Evolutionary conservation across 805 yeast genomes (phyloP).

Genomic region (Sugiyamaella marilandica): DNA sequence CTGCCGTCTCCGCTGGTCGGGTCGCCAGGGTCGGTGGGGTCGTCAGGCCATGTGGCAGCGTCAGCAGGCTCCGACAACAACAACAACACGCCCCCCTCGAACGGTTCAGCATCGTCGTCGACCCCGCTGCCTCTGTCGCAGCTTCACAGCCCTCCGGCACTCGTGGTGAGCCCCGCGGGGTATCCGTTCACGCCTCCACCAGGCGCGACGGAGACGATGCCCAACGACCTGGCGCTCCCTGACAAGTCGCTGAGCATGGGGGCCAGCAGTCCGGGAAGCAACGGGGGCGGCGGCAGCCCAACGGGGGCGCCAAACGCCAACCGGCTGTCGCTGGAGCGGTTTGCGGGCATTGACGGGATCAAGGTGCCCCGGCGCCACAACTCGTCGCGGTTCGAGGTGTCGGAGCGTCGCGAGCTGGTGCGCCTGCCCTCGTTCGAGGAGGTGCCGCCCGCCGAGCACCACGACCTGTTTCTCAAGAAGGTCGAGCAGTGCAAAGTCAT

Average conservation of each 20-base stretch:
- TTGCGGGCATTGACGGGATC: conserved; percentile 77
- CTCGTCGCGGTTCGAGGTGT: conserved; percentile 85
- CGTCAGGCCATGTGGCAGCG: too few relatives aligned
- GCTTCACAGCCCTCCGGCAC: conserved; percentile 10
- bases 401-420: conserved; percentile 56
- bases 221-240: conserved; percentile 29
- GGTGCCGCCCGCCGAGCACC: conserved; percentile 75
- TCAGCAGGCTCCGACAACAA: too few relatives aligned
- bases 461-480: conserved; percentile 75
- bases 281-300: conserved; percentile 12
- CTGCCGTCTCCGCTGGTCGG: background rate
- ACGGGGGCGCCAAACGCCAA: conserved; percentile 31
- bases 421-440: conserved; percentile 85
- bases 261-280: too few relatives aligned
- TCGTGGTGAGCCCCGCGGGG: conserved; percentile 17
- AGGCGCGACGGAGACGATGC: conserved; percentile 35
- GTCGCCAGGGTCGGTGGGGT: too few relatives aligned
- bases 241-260: too few relatives aligned
- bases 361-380: conserved; percentile 87
- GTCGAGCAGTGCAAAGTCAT: conserved; percentile 91
- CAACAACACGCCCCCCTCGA: too few relatives aligned
- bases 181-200: conserved; percentile 28
- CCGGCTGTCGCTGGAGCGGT: conserved; percentile 51
- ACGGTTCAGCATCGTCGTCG: background rate
- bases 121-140: background rate